Evolutionary conservation across 2,329 filamentous ascomycete genomes (phyloP), one percentile per base, ranked within the genome.

Genomic region (Botryotinia narcissicola): DNA sequence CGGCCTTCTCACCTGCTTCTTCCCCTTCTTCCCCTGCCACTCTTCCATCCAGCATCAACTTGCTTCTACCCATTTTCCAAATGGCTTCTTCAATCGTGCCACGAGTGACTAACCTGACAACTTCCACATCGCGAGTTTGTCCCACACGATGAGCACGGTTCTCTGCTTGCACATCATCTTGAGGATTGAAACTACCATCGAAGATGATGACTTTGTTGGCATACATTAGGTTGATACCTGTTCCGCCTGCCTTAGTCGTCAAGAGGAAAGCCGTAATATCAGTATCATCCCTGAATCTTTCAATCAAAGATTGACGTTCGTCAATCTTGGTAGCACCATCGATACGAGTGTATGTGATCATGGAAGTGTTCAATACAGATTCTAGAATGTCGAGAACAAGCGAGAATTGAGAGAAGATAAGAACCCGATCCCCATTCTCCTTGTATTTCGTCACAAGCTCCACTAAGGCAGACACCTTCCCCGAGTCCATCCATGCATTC

Each of bases 121-220:
- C 92, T 81, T 99, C 95, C 1, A 99, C 96, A 51, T 95, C 92
- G 25, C 93, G 87, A 44, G 89, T 95, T 84, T 99, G 96, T 0
- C 96, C 96, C 14, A 99, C 93, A 22, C 96, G 92, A 83, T 99
- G 96, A 0, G 96, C 96, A 29, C 96, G 91, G 82, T 99, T 98
- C 85, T 98, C 96, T 0, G 96, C 96, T 82, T 99, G 96, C n/a
- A 97, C 91, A 80, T 99, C 96, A 78, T 98, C 95, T 81, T 99
- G 96, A 0, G 96, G 96, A 78, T 99, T 99, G 84, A 98, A 97
- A n/a, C 91, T 93, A 76, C 93, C 92, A 82, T 99, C 96, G 81
- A 98, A 98, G 79, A 99, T 96, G 82, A 99, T 90, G 78, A 99
- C 95, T 83, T 98, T 98, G 85, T 98, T 98, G 7, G 96, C 96